Base-by-base conservation (phyloP, 169 alveolate species). In the Cystoisospora suis region DNA sequence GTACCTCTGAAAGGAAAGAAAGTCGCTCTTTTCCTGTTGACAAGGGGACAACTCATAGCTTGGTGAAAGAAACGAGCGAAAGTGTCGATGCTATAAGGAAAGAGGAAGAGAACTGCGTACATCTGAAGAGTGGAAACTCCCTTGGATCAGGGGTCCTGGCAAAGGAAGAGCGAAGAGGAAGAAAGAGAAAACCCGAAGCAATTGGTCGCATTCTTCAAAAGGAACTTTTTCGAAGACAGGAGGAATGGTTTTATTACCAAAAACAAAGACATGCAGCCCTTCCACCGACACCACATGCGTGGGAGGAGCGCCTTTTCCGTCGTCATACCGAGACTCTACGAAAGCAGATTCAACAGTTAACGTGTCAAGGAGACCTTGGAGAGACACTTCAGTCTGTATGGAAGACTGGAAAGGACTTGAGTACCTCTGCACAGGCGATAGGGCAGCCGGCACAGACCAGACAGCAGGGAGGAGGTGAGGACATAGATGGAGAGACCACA, bases 131-230 rank as follows among this genome's bases (percentile, higher is more conserved):
- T 20, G n/a, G 6, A 44, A 4, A 17, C 45, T 44, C 77, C 6
- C 38, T 44, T 15, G n/a, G 5, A 3, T 7, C 3, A 34, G 15
- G 29, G 3, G 5, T 9, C 3, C 2, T 9, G 15, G 80, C 4
- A 29, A 32, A 34, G 80, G 29, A 20, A 27, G 80, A 6, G 80
- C 80, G 15, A 20, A 69, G 2, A 3, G 3, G 17, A 20, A 34
- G 75, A 61, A 61, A 12, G 6, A 12, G 75, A 46, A 27, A 69
- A 17, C 32, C 80, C 44, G 42, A 38, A 32, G 36, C 83, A 5
- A 53, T 40, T 0, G 83, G 83, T 4, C 83, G 56, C 56, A 72
- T 72, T 46, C 83, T 72, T 15, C 83, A 72, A 27, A 38, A 72
- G 29, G 58, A 72, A 53, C 83, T 72, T 29, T 0, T 72, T 7